A percentile compares a stretch with the other conserved stretches of the same genome.
Evolutionary conservation across 2,329 filamentous ascomycete species (phyloP).

Genomic region (Colletotrichum acutatum): DNA sequence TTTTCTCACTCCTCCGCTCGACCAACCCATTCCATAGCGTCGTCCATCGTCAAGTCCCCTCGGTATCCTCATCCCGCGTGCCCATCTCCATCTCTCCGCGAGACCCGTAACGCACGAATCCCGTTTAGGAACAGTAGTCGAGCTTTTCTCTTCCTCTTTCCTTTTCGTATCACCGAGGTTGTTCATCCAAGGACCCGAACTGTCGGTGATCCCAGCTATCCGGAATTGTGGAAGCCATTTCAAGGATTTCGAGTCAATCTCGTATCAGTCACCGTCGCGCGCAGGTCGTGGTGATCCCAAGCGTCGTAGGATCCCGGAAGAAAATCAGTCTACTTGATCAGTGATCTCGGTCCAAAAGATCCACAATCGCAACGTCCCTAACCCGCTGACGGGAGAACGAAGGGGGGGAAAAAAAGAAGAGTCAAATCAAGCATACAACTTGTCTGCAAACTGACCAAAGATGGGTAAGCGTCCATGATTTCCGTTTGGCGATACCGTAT

Average conservation of each 20-base stretch:
- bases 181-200: not conserved
- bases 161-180: slow-evolving; percentile 11
- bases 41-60: not conserved
- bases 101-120: slow-evolving; percentile 7
- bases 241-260: slow-evolving; percentile 9
- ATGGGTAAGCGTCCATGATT: slow-evolving; percentile 34
- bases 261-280: not conserved
- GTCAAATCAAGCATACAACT: not conserved
- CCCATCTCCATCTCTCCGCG: slow-evolving; percentile 10
- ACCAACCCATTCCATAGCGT: not conserved
- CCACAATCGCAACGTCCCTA: not conserved
- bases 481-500: not conserved
- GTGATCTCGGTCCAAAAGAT: not conserved
- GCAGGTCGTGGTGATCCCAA: not conserved
- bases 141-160: not conserved
- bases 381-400: not conserved
- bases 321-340: not conserved
- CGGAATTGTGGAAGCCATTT: slow-evolving; percentile 1
- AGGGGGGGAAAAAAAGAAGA: not conserved
- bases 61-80: not conserved
- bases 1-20: not conserved
- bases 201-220: slow-evolving; percentile 18
- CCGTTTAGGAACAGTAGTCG: slow-evolving; percentile 1
- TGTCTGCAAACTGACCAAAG: not conserved
- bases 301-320: slow-evolving; percentile 12